Percentiles rank a stretch among this genome's conserved stretches.
phyloP scores from a whole-genome alignment of 148 eudicot genomes.

The Spergularia marina region DNA sequence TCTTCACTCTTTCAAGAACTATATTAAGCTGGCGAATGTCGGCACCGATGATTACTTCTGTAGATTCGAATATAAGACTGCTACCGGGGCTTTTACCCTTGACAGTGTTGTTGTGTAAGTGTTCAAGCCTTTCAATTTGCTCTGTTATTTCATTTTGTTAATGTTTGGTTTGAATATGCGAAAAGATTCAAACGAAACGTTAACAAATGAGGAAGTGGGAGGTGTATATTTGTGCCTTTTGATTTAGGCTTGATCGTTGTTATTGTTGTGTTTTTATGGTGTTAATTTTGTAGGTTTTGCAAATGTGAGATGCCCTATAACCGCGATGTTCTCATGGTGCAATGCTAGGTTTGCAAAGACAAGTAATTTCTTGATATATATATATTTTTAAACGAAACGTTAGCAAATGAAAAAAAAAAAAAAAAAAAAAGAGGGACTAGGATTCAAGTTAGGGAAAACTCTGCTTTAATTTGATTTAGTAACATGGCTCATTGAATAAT shows the following conservation, averaged over 20 bases:
- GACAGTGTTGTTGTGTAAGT: slow-evolving; percentile 85
- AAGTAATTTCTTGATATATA: slow-evolving; percentile 72
- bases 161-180: no score
- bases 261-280: slow-evolving; percentile 14
- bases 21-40: slow-evolving; percentile 81
- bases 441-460: neutral
- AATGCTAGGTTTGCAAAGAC: slow-evolving; percentile 82
- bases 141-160: no score
- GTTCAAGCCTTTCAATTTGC: no score
- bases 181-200: no score
- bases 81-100: slow-evolving; percentile 80
- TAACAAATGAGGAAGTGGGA: no score
- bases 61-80: slow-evolving; percentile 78
- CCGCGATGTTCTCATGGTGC: slow-evolving; percentile 88
- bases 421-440: neutral
- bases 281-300: slow-evolving; percentile 58
- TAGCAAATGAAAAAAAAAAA: no score
- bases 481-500: neutral
- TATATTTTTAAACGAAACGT: no score
- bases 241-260: slow-evolving; percentile 5
- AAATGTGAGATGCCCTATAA: slow-evolving; percentile 97
- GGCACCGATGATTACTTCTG: slow-evolving; percentile 88
- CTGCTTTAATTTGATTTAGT: neutral
- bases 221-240: neutral
- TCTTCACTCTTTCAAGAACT: slow-evolving; percentile 74